These are phyloP conservation scores for Auricularia heimuer DNA, from an alignment of 768 basidiomycete genomes.

Conservation along the genomic window DNA sequence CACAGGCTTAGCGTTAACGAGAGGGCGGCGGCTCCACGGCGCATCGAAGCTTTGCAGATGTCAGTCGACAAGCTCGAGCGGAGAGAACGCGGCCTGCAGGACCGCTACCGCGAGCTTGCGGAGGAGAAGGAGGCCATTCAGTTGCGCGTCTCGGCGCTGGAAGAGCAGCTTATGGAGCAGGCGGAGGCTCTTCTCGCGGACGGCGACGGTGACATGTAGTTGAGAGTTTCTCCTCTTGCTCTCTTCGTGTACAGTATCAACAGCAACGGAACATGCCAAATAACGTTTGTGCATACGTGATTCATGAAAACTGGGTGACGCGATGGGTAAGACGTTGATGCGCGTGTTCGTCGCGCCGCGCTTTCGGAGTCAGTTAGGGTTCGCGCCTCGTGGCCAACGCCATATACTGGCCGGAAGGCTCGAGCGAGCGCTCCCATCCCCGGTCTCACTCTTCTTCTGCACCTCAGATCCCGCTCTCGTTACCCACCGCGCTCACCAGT, in stretches of 20 bases:
- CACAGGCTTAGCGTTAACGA: slow-evolving; percentile 63
- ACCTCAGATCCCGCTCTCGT: neutral
- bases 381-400: neutral
- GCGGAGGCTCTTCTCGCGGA: neutral
- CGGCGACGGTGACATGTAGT: neutral
- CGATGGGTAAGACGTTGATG: neutral
- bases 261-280: neutral
- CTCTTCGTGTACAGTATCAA: neutral
- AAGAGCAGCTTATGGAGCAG: slow-evolving; percentile 77
- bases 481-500: neutral
- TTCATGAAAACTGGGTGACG: neutral
- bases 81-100: slow-evolving; percentile 71
- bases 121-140: slow-evolving; percentile 54
- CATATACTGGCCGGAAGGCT: neutral
- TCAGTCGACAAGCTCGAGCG: slow-evolving; percentile 76
- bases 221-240: neutral
- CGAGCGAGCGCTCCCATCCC: neutral
- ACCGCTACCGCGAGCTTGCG: slow-evolving; percentile 74
- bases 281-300: neutral
- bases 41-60: slow-evolving; percentile 70
- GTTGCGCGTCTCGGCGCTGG: slow-evolving; percentile 49
- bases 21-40: slow-evolving; percentile 60
- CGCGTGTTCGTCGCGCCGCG: neutral
- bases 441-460: neutral
- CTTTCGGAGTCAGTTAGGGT: neutral